phyloP scores from a whole-genome alignment of 164 flowering plant species.

The Sextonia rubra region DNA sequence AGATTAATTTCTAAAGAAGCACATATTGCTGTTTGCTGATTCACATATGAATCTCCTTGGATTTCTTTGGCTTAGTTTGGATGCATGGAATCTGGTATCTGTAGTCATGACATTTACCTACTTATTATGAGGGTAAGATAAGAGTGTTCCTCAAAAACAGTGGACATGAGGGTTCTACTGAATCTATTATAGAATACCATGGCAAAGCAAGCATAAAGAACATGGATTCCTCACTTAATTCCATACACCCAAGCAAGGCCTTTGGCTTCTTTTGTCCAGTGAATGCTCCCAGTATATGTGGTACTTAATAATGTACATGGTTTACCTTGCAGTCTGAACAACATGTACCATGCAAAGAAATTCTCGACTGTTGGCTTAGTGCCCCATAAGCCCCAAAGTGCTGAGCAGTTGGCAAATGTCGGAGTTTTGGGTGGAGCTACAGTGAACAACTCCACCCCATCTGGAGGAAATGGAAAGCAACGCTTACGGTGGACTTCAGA shows the following conservation, averaged over 20 bases:
- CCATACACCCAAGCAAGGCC: background rate
- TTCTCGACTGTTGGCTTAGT: constrained; percentile 42
- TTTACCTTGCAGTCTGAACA: constrained; percentile 17
- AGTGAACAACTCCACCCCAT: constrained; percentile 28
- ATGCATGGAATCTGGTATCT: no score
- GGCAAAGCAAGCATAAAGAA: no score
- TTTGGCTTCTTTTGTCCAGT: background rate
- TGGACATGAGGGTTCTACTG: no score
- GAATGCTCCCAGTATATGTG: background rate
- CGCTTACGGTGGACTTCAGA: constrained; percentile 65
- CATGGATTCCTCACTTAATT: no score
- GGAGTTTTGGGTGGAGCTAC: constrained; percentile 31
- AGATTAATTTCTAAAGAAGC: background rate
- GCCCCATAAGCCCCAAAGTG: constrained; percentile 39
- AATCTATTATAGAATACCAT: no score
- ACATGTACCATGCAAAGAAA: constrained; percentile 56
- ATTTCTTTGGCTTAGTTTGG: background rate
- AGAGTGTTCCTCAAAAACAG: no score
- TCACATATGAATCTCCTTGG: background rate
- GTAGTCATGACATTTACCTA: no score
- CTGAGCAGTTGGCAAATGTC: constrained; percentile 31
- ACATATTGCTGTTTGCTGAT: background rate
- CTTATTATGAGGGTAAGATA: no score
- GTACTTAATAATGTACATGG: background rate
- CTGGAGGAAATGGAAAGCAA: constrained; percentile 55